Evolutionary conservation across 176 grass and related monocot species (phyloP).

Genomic region (Eremochloa ophiuroides): DNA sequence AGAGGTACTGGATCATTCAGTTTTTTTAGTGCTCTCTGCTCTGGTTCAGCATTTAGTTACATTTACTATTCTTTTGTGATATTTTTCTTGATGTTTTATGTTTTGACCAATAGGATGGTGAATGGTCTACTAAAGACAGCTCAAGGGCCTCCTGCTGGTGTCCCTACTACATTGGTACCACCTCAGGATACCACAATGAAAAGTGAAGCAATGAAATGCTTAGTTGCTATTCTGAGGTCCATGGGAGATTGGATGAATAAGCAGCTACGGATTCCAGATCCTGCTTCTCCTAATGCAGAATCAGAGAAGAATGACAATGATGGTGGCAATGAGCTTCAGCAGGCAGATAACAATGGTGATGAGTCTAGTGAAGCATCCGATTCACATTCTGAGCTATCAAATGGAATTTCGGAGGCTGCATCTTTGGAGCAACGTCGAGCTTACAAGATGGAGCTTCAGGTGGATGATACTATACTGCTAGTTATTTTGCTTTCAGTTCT

Average conservation of each 20-base stretch:
- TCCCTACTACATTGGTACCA: conserved; percentile 73
- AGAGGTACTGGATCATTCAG: conserved; percentile 53
- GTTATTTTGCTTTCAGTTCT: conserved; percentile 36
- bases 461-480: conserved; percentile 24
- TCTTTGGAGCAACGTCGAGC: conserved; percentile 91
- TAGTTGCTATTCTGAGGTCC: conserved; percentile 94
- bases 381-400: conserved; percentile 72
- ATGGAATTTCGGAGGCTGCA: conserved; percentile 67
- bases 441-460: conserved; percentile 99
- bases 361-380: conserved; percentile 76
- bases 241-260: conserved; percentile 99
- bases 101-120: conserved; percentile 72
- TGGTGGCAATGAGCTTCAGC: conserved; percentile 52
- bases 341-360: conserved; percentile 53
- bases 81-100: conserved; percentile 28
- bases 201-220: conserved; percentile 97
- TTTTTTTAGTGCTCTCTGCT: conserved; percentile 4
- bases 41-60: conserved; percentile 25
- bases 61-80: conserved; percentile 10
- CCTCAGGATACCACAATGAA: conserved; percentile 93
- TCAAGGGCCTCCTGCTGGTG: conserved; percentile 93
- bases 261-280: conserved; percentile 86
- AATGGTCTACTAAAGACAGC: conserved; percentile 97
- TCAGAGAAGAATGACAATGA: conserved; percentile 60
- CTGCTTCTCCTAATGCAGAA: conserved; percentile 66